These are phyloP conservation scores for Dimargaris cristalligena DNA, from an alignment of 192 early-diverging fungal genomes.

Conservation along the genomic window DNA sequence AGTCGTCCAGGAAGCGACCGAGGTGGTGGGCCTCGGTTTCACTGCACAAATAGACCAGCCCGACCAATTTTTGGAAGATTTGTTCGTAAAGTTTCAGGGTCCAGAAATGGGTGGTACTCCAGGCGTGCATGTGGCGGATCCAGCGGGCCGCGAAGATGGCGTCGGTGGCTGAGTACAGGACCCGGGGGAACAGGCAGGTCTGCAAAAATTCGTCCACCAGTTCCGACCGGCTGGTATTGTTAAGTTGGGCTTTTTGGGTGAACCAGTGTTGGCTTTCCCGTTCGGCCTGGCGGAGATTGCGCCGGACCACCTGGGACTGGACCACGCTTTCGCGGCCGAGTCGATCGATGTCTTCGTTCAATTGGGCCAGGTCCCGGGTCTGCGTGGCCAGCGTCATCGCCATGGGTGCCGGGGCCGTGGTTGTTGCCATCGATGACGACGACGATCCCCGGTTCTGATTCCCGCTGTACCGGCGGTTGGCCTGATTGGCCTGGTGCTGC, in stretches of 20 bases:
- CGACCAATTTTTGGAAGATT: constrained; percentile 30
- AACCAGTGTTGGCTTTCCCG: constrained; percentile 34
- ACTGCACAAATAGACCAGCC: constrained; percentile 34
- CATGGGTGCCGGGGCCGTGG: too few relatives aligned
- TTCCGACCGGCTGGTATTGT: constrained; percentile 19
- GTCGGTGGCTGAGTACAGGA: constrained; percentile 43
- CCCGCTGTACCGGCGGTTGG: too few relatives aligned
- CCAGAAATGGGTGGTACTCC: constrained; percentile 52
- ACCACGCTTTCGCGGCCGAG: constrained; percentile 19
- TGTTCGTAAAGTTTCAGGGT: constrained; percentile 54
- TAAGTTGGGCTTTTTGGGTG: constrained; percentile 14
- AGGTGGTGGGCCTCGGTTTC: constrained; percentile 60
- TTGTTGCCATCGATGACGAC: background rate
- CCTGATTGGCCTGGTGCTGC: too few relatives aligned
- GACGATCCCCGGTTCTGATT: too few relatives aligned
- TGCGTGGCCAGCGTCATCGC: background rate
- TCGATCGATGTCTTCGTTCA: constrained; percentile 10
- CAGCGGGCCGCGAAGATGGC: constrained; percentile 62
- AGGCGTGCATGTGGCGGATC: constrained; percentile 45
- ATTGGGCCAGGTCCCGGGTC: constrained; percentile 8
- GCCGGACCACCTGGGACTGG: constrained; percentile 22
- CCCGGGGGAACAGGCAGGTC: constrained; percentile 54
- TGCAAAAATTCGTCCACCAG: constrained; percentile 38
- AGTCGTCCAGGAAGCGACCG: constrained; percentile 45
- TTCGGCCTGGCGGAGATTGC: constrained; percentile 16